These are phyloP conservation scores for Cyphellophora attinorum DNA, from an alignment of 2,329 filamentous ascomycete genomes.

Conservation along the genomic window DNA sequence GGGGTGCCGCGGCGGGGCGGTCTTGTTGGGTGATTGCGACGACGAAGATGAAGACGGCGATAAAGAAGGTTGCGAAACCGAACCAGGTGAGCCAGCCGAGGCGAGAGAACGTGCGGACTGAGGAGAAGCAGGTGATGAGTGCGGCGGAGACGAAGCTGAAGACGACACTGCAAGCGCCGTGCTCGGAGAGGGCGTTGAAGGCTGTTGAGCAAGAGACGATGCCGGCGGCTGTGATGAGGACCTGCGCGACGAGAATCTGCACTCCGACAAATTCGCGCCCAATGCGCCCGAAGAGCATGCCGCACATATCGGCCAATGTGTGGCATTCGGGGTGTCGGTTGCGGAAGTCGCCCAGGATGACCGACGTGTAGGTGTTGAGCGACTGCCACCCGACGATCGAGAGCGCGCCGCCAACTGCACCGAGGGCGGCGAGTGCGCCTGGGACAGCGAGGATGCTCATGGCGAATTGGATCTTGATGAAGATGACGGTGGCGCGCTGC, in stretches of 20 bases:
- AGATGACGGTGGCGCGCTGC: conserved; percentile 43
- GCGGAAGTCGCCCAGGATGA: conserved; percentile 43
- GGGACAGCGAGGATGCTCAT: conserved; percentile 41
- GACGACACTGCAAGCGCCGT: conserved; percentile 50
- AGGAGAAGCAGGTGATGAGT: conserved; percentile 32
- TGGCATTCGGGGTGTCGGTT: conserved; percentile 44
- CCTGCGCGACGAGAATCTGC: conserved; percentile 43
- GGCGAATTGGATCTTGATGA: conserved; percentile 39
- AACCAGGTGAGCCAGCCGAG: conserved; percentile 51
- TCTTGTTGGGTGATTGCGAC: conserved; percentile 24
- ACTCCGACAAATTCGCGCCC: conserved; percentile 21
- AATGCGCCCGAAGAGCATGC: conserved; percentile 7
- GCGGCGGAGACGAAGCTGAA: conserved; percentile 46
- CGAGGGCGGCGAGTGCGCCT: conserved; percentile 36
- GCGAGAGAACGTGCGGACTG: conserved; percentile 6
- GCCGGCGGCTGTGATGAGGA: conserved; percentile 47
- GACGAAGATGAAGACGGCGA: conserved; percentile 18
- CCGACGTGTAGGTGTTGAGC: conserved; percentile 36
- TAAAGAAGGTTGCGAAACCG: conserved; percentile 50
- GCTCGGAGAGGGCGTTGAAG: conserved; percentile 50
- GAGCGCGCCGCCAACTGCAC: conserved; percentile 38
- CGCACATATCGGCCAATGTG: conserved; percentile 42
- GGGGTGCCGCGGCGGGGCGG: conserved; percentile 24
- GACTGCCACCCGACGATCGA: conserved; percentile 40
- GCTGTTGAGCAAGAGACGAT: conserved; percentile 51